phyloP scores from a whole-genome alignment of 192 early-diverging fungal species.

The Rhizophagus sp. region DNA sequence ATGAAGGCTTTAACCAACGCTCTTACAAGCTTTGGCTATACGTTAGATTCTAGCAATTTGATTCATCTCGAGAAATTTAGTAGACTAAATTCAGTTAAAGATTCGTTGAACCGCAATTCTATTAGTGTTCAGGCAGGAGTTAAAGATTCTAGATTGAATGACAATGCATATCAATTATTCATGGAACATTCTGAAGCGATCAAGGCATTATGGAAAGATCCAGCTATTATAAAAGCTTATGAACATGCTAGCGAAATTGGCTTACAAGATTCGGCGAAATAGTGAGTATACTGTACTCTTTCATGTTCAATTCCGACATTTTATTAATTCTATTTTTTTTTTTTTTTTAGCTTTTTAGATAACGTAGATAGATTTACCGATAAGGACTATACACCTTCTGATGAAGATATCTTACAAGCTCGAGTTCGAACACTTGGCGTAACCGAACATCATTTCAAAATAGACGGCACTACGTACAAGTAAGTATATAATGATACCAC shows the following conservation, averaged over 20 bases:
- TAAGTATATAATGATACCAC: slow-evolving; percentile 12
- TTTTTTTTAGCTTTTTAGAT: slow-evolving; percentile 47
- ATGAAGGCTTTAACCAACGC: slow-evolving; percentile 42
- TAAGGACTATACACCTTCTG: slow-evolving; percentile 58
- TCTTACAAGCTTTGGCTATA: slow-evolving; percentile 32
- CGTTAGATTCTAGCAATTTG: slow-evolving; percentile 35
- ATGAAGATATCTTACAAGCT: slow-evolving; percentile 69
- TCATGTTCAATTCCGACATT: background rate
- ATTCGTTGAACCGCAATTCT: slow-evolving; percentile 41
- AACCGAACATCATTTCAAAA: slow-evolving; percentile 66
- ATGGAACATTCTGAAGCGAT: slow-evolving; percentile 40
- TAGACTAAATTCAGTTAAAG: slow-evolving; percentile 25
- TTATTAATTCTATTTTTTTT: background rate
- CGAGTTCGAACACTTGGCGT: slow-evolving; percentile 72
- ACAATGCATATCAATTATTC: slow-evolving; percentile 41
- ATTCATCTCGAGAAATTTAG: slow-evolving; percentile 36
- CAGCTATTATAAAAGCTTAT: slow-evolving; percentile 38
- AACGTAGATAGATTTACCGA: slow-evolving; percentile 50
- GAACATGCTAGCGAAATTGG: slow-evolving; percentile 38
- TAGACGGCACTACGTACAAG: slow-evolving; percentile 55
- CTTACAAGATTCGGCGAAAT: slow-evolving; percentile 52
- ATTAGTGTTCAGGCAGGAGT: slow-evolving; percentile 32
- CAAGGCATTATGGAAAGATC: slow-evolving; percentile 47
- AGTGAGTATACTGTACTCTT: slow-evolving; percentile 34
- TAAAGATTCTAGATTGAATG: slow-evolving; percentile 40